Evolutionary conservation across 768 basidiomycete species (phyloP).

Genomic region (Boletus patriciae): DNA sequence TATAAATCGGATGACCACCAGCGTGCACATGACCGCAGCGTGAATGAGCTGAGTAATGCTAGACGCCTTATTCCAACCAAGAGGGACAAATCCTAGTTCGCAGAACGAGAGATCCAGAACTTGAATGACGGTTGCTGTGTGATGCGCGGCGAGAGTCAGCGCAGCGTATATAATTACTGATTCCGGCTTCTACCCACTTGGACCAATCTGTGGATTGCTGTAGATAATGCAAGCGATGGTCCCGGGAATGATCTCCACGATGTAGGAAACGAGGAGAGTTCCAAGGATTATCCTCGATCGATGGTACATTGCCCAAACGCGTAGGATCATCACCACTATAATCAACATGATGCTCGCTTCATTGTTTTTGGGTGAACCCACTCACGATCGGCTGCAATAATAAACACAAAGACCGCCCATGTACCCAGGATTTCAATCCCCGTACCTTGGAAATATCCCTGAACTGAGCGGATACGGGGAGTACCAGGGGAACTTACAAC

Average conservation of each 20-base stretch:
- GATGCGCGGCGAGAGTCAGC: neutral
- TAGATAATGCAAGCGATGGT: neutral
- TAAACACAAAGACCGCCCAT: neutral
- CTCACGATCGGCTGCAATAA: neutral
- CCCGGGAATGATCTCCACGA: neutral
- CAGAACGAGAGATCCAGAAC: neutral
- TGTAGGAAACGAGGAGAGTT: neutral
- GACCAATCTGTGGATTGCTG: neutral
- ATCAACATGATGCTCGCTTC: neutral
- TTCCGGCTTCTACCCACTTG: neutral
- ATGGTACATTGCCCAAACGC: constrained; percentile 14
- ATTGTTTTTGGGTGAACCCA: neutral
- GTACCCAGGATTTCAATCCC: neutral
- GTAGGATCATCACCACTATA: constrained; percentile 2
- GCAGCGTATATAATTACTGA: neutral
- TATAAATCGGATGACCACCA: neutral
- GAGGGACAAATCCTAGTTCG: neutral
- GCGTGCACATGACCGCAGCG: neutral
- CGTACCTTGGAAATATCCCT: neutral
- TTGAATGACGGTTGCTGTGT: neutral
- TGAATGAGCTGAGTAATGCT: neutral
- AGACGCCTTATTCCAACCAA: neutral
- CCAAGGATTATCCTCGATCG: constrained; percentile 8
- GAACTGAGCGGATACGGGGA: neutral
- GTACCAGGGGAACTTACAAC: neutral